These are phyloP conservation scores for Trichothecium roseum DNA, from an alignment of 2,329 filamentous ascomycete genomes.

Conservation along the genomic window DNA sequence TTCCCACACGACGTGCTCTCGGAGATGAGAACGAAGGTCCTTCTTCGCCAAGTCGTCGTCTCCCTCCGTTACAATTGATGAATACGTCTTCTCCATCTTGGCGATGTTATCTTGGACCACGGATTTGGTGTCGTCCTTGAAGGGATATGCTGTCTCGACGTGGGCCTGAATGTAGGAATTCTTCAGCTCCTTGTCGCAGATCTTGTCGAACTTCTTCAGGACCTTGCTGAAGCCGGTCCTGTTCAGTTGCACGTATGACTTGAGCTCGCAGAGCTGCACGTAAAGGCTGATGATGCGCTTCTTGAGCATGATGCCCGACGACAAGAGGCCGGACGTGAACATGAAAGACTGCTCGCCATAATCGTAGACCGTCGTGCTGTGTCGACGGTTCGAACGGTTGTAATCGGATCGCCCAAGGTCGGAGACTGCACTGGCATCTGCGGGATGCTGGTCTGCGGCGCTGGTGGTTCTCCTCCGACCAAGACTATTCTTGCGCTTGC, in stretches of 20 bases:
- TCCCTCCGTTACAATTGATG: constrained; percentile 71
- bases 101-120: constrained; percentile 61
- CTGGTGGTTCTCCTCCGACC: constrained; percentile 26
- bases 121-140: constrained; percentile 61
- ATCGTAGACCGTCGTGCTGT: constrained; percentile 64
- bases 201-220: constrained; percentile 98
- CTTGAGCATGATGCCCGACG: constrained; percentile 74
- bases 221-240: constrained; percentile 94
- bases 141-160: constrained; percentile 74
- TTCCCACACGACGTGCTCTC: constrained; percentile 98
- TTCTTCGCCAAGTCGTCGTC: constrained; percentile 68
- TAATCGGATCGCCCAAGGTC: constrained; percentile 39
- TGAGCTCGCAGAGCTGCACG: constrained; percentile 87
- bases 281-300: constrained; percentile 82
- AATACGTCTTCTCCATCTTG: constrained; percentile 70
- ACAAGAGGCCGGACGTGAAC: constrained; percentile 50
- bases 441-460: constrained; percentile 25
- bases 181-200: constrained; percentile 71
- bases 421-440: constrained; percentile 52
- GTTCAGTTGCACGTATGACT: constrained; percentile 93
- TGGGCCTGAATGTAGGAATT: constrained; percentile 61
- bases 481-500: constrained; percentile 26
- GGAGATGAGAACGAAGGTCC: constrained; percentile 79
- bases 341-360: constrained; percentile 64
- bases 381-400: constrained; percentile 30